Conservation (phyloP, 352 stramenopile genomes). For the Pythium coloratum region DNA sequence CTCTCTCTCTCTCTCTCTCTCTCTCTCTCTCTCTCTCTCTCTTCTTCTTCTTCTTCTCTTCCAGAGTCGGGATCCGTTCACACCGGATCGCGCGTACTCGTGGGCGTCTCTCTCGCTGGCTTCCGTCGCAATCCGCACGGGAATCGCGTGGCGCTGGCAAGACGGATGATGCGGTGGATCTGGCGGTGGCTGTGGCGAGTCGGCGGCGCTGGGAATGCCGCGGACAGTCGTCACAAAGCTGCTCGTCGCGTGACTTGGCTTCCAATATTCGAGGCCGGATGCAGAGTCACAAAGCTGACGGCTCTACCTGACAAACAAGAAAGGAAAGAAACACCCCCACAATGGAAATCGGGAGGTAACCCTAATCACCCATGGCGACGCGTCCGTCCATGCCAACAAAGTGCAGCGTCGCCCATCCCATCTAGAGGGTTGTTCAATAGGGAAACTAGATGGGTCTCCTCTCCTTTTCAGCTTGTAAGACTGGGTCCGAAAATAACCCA, state of each 20-base stretch:
- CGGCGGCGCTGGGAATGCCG: neutral
- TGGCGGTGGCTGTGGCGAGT: neutral
- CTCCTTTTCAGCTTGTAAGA: neutral
- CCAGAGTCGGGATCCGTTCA: conserved; percentile 1
- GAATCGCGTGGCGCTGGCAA: neutral
- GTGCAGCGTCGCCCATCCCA: neutral
- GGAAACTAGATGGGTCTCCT: neutral
- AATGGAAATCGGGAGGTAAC: conserved; percentile 1
- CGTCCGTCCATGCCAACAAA: neutral
- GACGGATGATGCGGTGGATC: neutral
- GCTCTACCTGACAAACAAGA: neutral
- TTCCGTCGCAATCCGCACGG: neutral
- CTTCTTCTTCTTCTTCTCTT: neutral
- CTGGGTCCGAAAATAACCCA: neutral
- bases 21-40: no score
- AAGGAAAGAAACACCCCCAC: conserved; percentile 7
- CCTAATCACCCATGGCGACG: neutral
- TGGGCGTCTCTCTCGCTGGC: neutral
- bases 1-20: no score
- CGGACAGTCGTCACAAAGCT: neutral
- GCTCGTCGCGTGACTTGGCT: conserved; percentile 1
- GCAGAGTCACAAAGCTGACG: neutral
- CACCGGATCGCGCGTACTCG: neutral
- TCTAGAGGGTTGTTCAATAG: neutral
- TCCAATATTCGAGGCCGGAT: conserved; percentile 2